phyloP scores from a whole-genome alignment of 805 yeast genomes.

The Nakazawaea holstii region DNA sequence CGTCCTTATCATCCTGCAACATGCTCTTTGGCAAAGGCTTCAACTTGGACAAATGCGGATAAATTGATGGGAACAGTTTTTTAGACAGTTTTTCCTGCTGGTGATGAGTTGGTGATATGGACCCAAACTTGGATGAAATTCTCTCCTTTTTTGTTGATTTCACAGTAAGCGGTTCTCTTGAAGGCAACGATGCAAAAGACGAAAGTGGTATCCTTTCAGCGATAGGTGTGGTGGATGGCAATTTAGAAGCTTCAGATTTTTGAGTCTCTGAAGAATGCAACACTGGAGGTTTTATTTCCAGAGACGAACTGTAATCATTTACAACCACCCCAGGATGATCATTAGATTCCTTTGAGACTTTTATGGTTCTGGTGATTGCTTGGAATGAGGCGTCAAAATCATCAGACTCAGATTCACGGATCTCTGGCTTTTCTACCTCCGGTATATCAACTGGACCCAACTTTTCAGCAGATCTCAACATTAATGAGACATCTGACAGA shows the following conservation, averaged over 20 bases:
- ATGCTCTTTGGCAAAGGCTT: not conserved
- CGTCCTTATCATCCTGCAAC: constrained; percentile 4
- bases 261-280: constrained; percentile 1
- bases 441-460: not conserved
- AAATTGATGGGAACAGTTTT: not conserved
- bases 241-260: constrained; percentile 13
- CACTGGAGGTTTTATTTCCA: constrained; percentile 24
- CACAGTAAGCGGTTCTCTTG: constrained; percentile 23
- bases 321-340: too few species aligned
- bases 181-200: constrained; percentile 25
- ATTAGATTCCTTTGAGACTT: constrained; percentile 30
- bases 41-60: not conserved
- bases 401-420: constrained; percentile 10
- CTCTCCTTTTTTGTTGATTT: constrained; percentile 19
- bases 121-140: constrained; percentile 8
- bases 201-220: constrained; percentile 18
- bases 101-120: constrained; percentile 16
- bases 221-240: constrained; percentile 16
- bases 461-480: constrained; percentile 10
- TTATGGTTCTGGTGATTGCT: constrained; percentile 40
- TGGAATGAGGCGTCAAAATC: constrained; percentile 37
- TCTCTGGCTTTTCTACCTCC: not conserved
- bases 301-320: too few species aligned
- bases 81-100: not conserved
- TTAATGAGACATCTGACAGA: constrained; percentile 3